Conservation (phyloP, 2,329 filamentous ascomycete genomes). For the Myriosclerotinia duriaeana region DNA sequence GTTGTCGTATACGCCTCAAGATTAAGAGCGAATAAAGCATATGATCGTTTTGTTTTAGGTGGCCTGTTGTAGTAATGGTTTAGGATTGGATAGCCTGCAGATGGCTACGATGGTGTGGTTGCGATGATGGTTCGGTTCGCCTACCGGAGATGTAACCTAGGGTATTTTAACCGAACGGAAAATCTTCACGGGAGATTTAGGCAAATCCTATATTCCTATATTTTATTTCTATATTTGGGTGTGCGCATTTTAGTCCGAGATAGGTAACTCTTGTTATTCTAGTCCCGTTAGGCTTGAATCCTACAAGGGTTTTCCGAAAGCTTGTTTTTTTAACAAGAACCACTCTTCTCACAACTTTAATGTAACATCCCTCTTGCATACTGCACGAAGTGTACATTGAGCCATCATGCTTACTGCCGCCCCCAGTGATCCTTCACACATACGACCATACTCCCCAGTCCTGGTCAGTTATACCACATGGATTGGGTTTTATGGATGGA, state of each 20-base stretch:
- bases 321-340: background rate
- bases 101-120: background rate
- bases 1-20: background rate
- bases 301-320: background rate
- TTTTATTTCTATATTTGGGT: background rate
- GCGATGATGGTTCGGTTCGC: background rate
- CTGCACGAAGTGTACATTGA: background rate
- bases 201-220: background rate
- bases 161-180: background rate
- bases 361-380: conserved; percentile 11
- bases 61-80: background rate
- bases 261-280: background rate
- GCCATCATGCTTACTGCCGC: background rate
- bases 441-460: background rate
- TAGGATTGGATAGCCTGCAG: background rate
- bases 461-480: background rate
- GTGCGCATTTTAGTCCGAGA: too few species aligned
- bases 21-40: background rate
- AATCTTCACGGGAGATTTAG: background rate
- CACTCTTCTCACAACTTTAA: conserved; percentile 11
- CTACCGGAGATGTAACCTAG: conserved; percentile 1
- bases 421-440: background rate
- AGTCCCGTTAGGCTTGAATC: background rate
- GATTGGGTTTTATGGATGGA: background rate
- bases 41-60: background rate